A percentile compares a stretch with the other conserved stretches of the same genome.
phyloP scores from a whole-genome alignment of 805 yeast genomes.

The Candida corydali region DNA sequence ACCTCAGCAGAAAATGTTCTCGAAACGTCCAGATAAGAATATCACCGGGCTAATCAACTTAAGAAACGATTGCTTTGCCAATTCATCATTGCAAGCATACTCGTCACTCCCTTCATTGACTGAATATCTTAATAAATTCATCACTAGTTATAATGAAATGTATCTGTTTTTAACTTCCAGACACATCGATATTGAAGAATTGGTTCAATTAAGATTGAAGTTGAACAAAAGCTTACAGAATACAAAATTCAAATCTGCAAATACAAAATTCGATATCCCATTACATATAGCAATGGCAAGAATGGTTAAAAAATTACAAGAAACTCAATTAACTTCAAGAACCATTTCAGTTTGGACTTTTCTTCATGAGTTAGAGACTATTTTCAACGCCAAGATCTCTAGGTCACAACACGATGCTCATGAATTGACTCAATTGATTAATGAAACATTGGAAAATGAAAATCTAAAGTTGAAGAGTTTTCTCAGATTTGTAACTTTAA shows the following conservation, averaged over 20 bases:
- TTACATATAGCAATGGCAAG: constrained; percentile 56
- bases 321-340: constrained; percentile 49
- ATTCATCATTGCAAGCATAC: constrained; percentile 79
- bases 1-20: constrained; percentile 26
- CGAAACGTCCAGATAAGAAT: constrained; percentile 61
- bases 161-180: constrained; percentile 15
- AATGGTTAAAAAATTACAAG: constrained; percentile 55
- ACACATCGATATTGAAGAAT: constrained; percentile 15
- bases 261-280: constrained; percentile 35
- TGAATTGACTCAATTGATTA: constrained; percentile 75
- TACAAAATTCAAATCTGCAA: constrained; percentile 17
- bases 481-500: constrained; percentile 11
- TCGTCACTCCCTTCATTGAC: constrained; percentile 58
- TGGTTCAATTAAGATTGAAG: constrained; percentile 11
- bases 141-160: constrained; percentile 22
- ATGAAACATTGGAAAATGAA: constrained; percentile 77
- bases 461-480: constrained; percentile 39
- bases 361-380: constrained; percentile 64
- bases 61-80: constrained; percentile 90
- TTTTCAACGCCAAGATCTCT: constrained; percentile 71
- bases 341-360: constrained; percentile 76
- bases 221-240: constrained; percentile 9
- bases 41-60: constrained; percentile 82
- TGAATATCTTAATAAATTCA: constrained; percentile 47
- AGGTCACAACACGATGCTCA: constrained; percentile 91